A percentile compares a stretch with the other conserved stretches of the same genome.
Conservation (phyloP, 2,329 filamentous ascomycete genomes). For the Dothiorella sarmentorum region DNA sequence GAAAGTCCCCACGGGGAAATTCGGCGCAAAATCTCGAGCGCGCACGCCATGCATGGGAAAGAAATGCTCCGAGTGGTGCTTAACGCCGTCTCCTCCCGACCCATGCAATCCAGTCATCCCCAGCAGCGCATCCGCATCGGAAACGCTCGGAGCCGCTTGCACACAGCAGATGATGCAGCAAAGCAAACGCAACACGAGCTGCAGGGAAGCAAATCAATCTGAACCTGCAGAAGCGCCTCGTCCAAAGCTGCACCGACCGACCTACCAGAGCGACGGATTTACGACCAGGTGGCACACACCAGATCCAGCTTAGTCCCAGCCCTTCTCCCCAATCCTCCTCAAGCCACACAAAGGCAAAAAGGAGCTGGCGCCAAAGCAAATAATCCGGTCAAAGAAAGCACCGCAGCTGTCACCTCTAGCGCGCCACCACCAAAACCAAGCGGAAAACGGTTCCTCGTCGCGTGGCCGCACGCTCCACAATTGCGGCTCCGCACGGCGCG, state of each 20-base stretch:
- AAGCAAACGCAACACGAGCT: neutral
- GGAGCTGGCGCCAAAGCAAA: too few species aligned
- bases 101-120: neutral
- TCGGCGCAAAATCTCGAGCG: too few species aligned
- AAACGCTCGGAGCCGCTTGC: neutral
- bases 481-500: constrained; percentile 8
- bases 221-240: too few species aligned
- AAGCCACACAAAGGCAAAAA: neutral
- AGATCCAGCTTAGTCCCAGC: neutral
- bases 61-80: too few species aligned
- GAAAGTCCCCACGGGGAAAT: neutral
- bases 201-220: neutral
- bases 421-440: neutral
- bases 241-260: too few species aligned
- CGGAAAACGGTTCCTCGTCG: neutral
- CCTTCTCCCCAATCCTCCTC: neutral
- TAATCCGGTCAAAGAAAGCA: too few species aligned
- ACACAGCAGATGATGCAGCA: neutral
- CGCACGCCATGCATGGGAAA: too few species aligned
- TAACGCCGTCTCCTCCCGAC: neutral
- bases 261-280: too few species aligned
- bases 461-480: constrained; percentile 10
- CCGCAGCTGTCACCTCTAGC: neutral
- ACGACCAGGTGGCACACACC: too few species aligned
- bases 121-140: neutral